phyloP scores from a whole-genome alignment of 2,329 filamentous ascomycete genomes.

The Colletotrichum plurivorum region DNA sequence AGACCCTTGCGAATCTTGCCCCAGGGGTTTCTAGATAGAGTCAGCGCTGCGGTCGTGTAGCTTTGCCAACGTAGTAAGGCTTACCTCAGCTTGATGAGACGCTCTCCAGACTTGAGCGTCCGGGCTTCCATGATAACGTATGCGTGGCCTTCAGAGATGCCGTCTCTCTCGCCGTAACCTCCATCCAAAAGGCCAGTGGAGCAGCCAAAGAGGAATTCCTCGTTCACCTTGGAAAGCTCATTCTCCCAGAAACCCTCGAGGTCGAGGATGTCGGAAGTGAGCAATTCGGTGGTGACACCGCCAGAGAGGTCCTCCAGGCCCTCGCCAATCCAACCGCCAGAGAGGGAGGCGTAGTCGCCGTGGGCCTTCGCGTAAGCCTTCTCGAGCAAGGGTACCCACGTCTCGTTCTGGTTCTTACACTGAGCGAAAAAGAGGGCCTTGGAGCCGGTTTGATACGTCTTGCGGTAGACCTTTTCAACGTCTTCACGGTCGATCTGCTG shows the following conservation, averaged over 20 bases:
- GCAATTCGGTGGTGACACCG: constrained; percentile 78
- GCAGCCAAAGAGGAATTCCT: constrained; percentile 84
- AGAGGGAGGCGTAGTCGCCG: constrained; percentile 80
- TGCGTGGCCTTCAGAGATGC: constrained; percentile 71
- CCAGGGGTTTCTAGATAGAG: constrained; percentile 67
- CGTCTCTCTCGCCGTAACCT: constrained; percentile 72
- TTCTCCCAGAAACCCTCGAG: constrained; percentile 88
- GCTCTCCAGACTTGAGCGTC: constrained; percentile 64
- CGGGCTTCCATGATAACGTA: constrained; percentile 74
- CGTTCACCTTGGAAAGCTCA: constrained; percentile 84
- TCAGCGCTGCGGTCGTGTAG: neutral
- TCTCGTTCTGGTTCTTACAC: constrained; percentile 82
- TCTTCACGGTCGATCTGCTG: constrained; percentile 83
- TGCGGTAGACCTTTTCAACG: constrained; percentile 78
- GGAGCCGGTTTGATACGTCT: constrained; percentile 81
- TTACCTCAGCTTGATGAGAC: constrained; percentile 68
- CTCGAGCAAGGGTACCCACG: constrained; percentile 84
- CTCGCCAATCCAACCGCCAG: constrained; percentile 79
- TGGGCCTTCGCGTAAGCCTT: constrained; percentile 90
- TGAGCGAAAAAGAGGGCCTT: constrained; percentile 84
- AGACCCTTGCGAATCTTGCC: constrained; percentile 69
- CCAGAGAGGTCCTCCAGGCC: constrained; percentile 74
- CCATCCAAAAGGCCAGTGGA: constrained; percentile 74
- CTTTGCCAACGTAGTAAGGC: neutral
- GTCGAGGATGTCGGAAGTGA: constrained; percentile 80